Percentiles rank a stretch among this genome's conserved stretches.
These are phyloP conservation scores for Pisolithus orientalis DNA, from an alignment of 768 basidiomycete species.

Conservation along the genomic window DNA sequence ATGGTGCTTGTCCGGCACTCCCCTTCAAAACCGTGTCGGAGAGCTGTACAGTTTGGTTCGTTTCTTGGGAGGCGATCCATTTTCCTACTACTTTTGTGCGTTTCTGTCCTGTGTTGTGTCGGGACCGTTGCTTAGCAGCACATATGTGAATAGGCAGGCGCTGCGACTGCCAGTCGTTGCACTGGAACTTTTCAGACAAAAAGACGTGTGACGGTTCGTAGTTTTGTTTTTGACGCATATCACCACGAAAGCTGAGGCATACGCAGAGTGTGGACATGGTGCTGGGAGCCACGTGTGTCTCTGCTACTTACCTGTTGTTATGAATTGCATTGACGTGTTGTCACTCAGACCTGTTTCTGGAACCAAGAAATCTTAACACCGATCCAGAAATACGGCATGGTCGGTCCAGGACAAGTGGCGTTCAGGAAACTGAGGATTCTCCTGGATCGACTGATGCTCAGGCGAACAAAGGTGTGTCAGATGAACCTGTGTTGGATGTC, in stretches of 20 bases:
- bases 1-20: slow-evolving; percentile 97
- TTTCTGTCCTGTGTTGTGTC: background rate
- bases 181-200: slow-evolving; percentile 89
- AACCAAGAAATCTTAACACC: slow-evolving; percentile 95
- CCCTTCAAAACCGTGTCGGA: slow-evolving; percentile 96
- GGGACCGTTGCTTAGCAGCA: background rate
- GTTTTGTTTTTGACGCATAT: background rate
- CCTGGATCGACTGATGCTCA: slow-evolving; percentile 93
- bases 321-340: slow-evolving; percentile 1
- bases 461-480: slow-evolving; percentile 65
- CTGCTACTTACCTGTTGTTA: background rate
- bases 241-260: background rate
- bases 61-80: slow-evolving; percentile 91
- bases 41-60: slow-evolving; percentile 93
- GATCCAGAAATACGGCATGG: slow-evolving; percentile 87
- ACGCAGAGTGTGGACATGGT: slow-evolving; percentile 71
- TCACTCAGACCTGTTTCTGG: slow-evolving; percentile 82
- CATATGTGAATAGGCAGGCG: slow-evolving; percentile 56
- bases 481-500: no score
- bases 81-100: slow-evolving; percentile 88
- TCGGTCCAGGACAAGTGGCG: slow-evolving; percentile 68
- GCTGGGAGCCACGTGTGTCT: slow-evolving; percentile 75
- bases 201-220: slow-evolving; percentile 71
- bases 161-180: slow-evolving; percentile 91
- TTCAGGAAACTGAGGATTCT: slow-evolving; percentile 92